Percentiles rank a stretch among this genome's conserved stretches.
These are phyloP conservation scores for Fusarium sp. DNA, from an alignment of 2,329 filamentous ascomycete genomes.

Conservation along the genomic window DNA sequence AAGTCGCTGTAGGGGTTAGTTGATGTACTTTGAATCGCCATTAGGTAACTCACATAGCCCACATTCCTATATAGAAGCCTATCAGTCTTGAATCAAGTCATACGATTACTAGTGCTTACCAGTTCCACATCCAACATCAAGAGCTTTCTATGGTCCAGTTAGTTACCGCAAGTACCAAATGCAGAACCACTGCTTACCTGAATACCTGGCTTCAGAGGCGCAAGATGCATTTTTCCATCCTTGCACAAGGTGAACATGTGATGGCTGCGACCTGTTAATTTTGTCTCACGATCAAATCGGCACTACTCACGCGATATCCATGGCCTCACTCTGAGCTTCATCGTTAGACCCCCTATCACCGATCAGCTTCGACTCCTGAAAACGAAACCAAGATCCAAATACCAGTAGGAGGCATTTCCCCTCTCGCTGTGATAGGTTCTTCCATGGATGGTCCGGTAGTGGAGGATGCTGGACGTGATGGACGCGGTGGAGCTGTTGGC, in stretches of 20 bases:
- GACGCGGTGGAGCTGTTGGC: slow-evolving; percentile 34
- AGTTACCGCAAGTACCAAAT: background rate
- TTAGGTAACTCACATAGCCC: slow-evolving; percentile 52
- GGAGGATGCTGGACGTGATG: slow-evolving; percentile 36
- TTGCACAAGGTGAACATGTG: slow-evolving; percentile 28
- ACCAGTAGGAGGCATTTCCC: slow-evolving; percentile 40
- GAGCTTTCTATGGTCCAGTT: slow-evolving; percentile 15
- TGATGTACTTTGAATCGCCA: fast-evolving
- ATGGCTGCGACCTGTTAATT: background rate
- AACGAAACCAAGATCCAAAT: background rate
- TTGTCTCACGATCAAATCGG: fast-evolving
- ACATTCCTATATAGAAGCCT: slow-evolving; percentile 48
- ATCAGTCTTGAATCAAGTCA: fast-evolving
- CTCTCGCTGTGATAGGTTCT: slow-evolving; percentile 37
- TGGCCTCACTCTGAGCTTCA: slow-evolving; percentile 34
- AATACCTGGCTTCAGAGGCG: slow-evolving; percentile 36
- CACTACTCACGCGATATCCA: slow-evolving; percentile 32
- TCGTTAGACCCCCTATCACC: slow-evolving; percentile 26
- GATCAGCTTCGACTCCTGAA: background rate
- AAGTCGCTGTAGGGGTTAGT: slow-evolving; percentile 55
- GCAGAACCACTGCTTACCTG: slow-evolving; percentile 16
- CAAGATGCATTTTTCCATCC: slow-evolving; percentile 11
- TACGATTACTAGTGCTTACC: slow-evolving; percentile 44
- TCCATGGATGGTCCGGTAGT: slow-evolving; percentile 35
- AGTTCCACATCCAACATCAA: slow-evolving; percentile 67